phyloP scores from a whole-genome alignment of 371 early-diverging fungal species.

The Saksenaea oblongispora region DNA sequence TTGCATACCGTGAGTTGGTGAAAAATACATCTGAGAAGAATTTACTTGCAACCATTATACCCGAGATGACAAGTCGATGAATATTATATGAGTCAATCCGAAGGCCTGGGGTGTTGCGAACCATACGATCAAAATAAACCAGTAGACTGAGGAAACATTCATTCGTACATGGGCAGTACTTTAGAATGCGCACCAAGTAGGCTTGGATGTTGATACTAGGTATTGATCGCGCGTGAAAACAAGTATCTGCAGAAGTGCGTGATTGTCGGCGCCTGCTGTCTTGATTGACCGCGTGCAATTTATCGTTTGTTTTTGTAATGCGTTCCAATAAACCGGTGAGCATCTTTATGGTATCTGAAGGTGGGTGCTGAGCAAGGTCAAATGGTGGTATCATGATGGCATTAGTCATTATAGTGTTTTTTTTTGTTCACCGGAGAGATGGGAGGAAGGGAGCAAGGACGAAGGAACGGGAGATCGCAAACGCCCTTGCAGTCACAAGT shows the following conservation, averaged over 20 bases:
- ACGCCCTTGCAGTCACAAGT: too few species aligned
- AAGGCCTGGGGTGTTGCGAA: conserved; percentile 43
- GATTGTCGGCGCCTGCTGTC: background rate
- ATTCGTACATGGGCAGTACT: conserved; percentile 84
- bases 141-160: conserved; percentile 77
- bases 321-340: conserved; percentile 39
- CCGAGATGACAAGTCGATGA: conserved; percentile 81
- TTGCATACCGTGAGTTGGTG: conserved; percentile 81
- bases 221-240: conserved; percentile 69
- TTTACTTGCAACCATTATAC: conserved; percentile 75
- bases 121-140: conserved; percentile 75
- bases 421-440: background rate
- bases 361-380: conserved; percentile 44
- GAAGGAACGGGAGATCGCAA: conserved; percentile 1
- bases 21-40: conserved; percentile 84
- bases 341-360: conserved; percentile 44
- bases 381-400: conserved; percentile 18
- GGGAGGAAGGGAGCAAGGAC: conserved; percentile 2
- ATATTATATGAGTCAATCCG: conserved; percentile 81
- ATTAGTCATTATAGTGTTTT: conserved; percentile 14
- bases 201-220: conserved; percentile 66
- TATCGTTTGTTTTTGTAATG: conserved; percentile 48
- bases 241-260: conserved; percentile 15
- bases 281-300: conserved; percentile 12
- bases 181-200: conserved; percentile 77